These are phyloP conservation scores for Echium plantagineum DNA, from an alignment of 257 asterid species.

Conservation along the genomic window DNA sequence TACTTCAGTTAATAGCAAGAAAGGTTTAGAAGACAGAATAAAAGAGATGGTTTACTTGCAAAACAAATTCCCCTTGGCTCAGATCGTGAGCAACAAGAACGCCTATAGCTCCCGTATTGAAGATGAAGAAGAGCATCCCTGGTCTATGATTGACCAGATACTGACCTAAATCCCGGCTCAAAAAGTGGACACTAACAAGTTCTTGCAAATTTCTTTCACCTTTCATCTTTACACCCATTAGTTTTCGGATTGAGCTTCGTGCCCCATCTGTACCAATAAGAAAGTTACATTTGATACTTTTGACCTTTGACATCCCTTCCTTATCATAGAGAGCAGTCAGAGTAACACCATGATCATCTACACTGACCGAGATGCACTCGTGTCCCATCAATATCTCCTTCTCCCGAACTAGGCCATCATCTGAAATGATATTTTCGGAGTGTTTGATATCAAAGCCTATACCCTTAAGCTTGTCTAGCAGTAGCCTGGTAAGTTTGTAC, in stretches of 20 bases:
- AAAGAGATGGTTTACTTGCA: constrained; percentile 50
- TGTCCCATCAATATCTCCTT: constrained; percentile 60
- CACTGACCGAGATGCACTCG: constrained; percentile 49
- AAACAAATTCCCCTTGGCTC: constrained; percentile 81
- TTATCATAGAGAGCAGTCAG: constrained; percentile 37
- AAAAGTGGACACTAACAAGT: constrained; percentile 83
- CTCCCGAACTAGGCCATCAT: constrained; percentile 24
- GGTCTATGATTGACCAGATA: constrained; percentile 77
- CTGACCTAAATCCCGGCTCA: constrained; percentile 64
- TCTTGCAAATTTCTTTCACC: constrained; percentile 78
- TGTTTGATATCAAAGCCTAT: constrained; percentile 34
- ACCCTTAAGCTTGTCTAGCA: constrained; percentile 51
- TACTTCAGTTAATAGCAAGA: not conserved
- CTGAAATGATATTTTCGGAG: constrained; percentile 12
- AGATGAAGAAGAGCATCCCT: constrained; percentile 87
- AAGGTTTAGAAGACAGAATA: not conserved
- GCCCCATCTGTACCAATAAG: constrained; percentile 91
- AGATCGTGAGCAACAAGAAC: constrained; percentile 94
- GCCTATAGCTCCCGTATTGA: constrained; percentile 74
- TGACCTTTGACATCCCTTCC: constrained; percentile 36
- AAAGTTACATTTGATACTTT: constrained; percentile 44
- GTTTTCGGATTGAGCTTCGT: constrained; percentile 69
- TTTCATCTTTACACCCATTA: constrained; percentile 55
- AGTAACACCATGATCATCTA: constrained; percentile 30
- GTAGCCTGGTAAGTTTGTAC: constrained; percentile 62